Evolutionary conservation across 2,329 filamentous ascomycete species (phyloP).

Genomic region (Exophiala dermatitidis): DNA sequence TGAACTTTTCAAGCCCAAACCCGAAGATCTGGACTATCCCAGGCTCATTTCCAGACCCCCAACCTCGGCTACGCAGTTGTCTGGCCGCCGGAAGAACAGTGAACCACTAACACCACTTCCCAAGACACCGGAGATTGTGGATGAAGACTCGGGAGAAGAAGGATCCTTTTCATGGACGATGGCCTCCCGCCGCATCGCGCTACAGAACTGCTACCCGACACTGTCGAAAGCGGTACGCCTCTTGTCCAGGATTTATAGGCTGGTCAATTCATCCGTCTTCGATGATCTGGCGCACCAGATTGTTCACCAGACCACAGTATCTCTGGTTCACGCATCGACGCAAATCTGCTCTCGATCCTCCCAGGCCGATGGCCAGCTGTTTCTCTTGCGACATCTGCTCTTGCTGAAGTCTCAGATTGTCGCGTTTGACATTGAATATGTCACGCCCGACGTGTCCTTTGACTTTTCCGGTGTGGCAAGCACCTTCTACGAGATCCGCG

Average conservation of each 20-base stretch:
- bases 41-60: conserved; percentile 37
- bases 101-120: conserved; percentile 26
- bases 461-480: conserved; percentile 60
- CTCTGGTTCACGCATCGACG: conserved; percentile 68
- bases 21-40: conserved; percentile 60
- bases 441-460: conserved; percentile 57
- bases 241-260: conserved; percentile 60
- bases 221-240: conserved; percentile 61
- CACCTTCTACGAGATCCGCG: conserved; percentile 61
- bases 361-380: conserved; percentile 72
- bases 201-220: conserved; percentile 48
- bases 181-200: conserved; percentile 18
- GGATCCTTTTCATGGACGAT: conserved; percentile 20
- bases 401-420: conserved; percentile 94
- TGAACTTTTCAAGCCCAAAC: conserved; percentile 57
- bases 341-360: conserved; percentile 49
- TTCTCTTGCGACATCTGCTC: conserved; percentile 89
- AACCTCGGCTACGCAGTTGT: conserved; percentile 32
- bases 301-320: conserved; percentile 80
- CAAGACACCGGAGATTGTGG: conserved; percentile 42
- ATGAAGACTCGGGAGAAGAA: conserved; percentile 42
- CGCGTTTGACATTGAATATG: conserved; percentile 83
- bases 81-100: conserved; percentile 31
- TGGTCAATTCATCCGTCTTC: conserved; percentile 63
- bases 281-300: conserved; percentile 71